Percentiles rank a stretch among this genome's conserved stretches.
These are phyloP conservation scores for Jimgerdemannia lactiflua DNA, from an alignment of 192 early-diverging fungal genomes.

Conservation along the genomic window DNA sequence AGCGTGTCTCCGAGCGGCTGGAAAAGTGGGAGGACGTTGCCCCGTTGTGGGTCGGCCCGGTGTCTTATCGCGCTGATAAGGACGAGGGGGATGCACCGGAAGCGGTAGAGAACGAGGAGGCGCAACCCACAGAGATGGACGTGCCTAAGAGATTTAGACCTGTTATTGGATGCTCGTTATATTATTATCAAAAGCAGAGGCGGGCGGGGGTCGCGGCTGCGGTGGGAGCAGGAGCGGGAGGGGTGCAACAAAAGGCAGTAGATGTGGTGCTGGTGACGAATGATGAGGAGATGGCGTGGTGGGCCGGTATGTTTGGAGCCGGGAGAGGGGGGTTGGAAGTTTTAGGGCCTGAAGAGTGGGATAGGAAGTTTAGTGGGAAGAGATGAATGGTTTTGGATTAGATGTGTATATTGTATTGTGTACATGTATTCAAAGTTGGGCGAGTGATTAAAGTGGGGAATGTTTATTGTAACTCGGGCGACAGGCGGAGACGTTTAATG, in stretches of 20 bases:
- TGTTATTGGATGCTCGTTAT: conserved; percentile 42
- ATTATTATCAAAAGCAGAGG: no score
- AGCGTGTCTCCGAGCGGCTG: conserved; percentile 45
- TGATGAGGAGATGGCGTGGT: conserved; percentile 40
- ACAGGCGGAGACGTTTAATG: no score
- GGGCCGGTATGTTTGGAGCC: conserved; percentile 43
- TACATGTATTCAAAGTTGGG: no score
- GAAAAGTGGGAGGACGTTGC: conserved; percentile 41
- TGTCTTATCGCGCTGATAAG: no score
- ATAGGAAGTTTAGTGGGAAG: no score
- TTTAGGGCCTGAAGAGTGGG: no score
- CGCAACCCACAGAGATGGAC: conserved; percentile 15
- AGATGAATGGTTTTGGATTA: no score
- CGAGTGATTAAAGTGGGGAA: no score
- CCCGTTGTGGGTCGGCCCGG: conserved; percentile 33
- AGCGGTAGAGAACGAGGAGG: conserved; percentile 4
- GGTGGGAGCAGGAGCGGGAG: conserved; percentile 22
- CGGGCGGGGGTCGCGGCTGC: no score
- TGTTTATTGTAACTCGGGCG: no score
- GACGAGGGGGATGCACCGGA: conserved; percentile 12
- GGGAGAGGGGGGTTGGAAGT: no score
- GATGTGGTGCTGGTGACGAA: conserved; percentile 47
- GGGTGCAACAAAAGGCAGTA: conserved; percentile 7
- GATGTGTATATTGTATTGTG: no score
- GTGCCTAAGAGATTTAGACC: conserved; percentile 46